phyloP scores from a whole-genome alignment of 148 eudicot genomes.

The Spergularia marina region DNA sequence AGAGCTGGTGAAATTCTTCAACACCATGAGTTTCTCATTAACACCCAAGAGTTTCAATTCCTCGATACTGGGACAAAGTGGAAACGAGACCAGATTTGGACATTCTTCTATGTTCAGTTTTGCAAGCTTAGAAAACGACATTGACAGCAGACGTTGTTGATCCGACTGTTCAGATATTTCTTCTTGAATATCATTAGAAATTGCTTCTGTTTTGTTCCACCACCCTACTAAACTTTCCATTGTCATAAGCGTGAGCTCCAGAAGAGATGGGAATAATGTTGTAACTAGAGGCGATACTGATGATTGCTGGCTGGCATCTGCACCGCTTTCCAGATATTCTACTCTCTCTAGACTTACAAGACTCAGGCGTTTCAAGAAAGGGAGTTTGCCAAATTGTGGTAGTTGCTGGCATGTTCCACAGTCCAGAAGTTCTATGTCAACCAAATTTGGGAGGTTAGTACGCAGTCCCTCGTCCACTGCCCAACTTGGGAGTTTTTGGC shows the following conservation, averaged over 20 bases:
- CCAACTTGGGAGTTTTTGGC: slow-evolving; percentile 26
- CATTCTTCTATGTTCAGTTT: no score
- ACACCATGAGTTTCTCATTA: neutral
- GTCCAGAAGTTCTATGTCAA: neutral
- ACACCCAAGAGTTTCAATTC: neutral
- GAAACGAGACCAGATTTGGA: neutral
- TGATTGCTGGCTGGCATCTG: neutral
- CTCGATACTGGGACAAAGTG: slow-evolving; percentile 15
- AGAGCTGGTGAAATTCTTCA: slow-evolving; percentile 6
- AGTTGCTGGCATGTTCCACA: slow-evolving; percentile 5
- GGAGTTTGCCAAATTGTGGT: slow-evolving; percentile 20
- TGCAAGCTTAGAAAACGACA: no score
- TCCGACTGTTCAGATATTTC: neutral
- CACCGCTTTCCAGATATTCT: slow-evolving; percentile 18
- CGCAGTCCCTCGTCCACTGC: slow-evolving; percentile 4
- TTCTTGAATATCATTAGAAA: no score
- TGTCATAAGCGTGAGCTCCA: neutral
- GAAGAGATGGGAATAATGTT: slow-evolving; percentile 36
- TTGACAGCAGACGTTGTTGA: neutral
- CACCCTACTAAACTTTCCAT: slow-evolving; percentile 28
- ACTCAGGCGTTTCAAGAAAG: slow-evolving; percentile 10
- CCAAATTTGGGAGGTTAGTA: slow-evolving; percentile 19
- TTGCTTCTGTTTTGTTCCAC: slow-evolving; percentile 18
- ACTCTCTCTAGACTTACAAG: neutral
- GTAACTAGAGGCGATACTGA: neutral